Evolutionary conservation across 352 stramenopile species (phyloP), one percentile per base, ranked within the genome.

Genomic region (Ophiocytium majus): DNA sequence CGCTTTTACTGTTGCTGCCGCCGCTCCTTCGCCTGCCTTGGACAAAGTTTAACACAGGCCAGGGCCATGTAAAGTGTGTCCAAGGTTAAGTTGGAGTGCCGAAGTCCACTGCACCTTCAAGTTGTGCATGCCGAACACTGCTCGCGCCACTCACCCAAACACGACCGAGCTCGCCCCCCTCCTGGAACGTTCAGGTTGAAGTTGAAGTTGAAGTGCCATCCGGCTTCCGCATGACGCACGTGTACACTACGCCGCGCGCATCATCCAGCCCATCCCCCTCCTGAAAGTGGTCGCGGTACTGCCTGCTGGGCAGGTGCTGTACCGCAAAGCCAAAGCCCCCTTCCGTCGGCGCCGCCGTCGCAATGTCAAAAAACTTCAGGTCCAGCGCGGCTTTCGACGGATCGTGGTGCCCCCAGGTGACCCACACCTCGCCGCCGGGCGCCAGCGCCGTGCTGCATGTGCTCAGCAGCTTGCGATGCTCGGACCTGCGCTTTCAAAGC

Each of bases 331-430:
- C 14, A 83, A 79, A 83, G 19, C 49, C 50, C 49, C 34, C 78
- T 64, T 64, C 78, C 19, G n/a, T n/a, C 19, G 14, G 17, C 10
- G 33, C 1, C 34, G 1, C 49, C 32, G 23, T 74, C 17, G 86
- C 86, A 9, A 90, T 9, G 0, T 66, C 81, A 50, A 90, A 90
- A 50, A 90, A 90, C 63, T 87, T 83, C 75, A 90, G 50, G 63
- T 90, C 86, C 33, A 90, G 32, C 28, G 50, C 28, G 10, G 79
- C 76, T 64, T 90, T 90, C 0, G 36, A 28, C 28, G 86, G 86
- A 34, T 90, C 86, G 80, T 90, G 86, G 74, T 90, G 86, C 10
- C 74, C 76, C 71, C 83, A 90, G 37, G 57, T 88, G 1, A 90
- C 84, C 64, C 76, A 87, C 19, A 84, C 64, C 31, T 79, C 66